Conservation (phyloP, 2,329 filamentous ascomycete genomes). For the Aspergillus flavus region DNA sequence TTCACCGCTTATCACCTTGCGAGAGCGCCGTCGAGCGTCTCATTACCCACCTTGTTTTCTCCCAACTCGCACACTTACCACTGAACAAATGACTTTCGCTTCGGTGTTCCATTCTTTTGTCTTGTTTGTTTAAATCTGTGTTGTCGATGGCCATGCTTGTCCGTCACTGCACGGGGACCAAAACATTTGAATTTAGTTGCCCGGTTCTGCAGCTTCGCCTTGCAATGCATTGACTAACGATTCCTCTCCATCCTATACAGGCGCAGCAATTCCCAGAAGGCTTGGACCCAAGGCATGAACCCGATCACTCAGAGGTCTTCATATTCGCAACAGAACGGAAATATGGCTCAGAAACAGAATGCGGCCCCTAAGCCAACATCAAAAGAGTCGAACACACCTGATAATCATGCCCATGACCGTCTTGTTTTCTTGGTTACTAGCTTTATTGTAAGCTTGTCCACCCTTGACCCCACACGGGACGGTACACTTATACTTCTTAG, state of each 20-base stretch:
- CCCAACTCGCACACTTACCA: background rate
- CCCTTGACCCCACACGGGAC: background rate
- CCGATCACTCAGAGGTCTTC: constrained; percentile 61
- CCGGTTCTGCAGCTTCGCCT: background rate
- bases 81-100: constrained; percentile 1
- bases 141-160: background rate
- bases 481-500: constrained; percentile 42
- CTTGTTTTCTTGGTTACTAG: constrained; percentile 62
- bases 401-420: constrained; percentile 63
- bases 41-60: constrained; percentile 4
- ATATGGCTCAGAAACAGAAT: constrained; percentile 46
- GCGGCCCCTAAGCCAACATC: constrained; percentile 41
- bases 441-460: constrained; percentile 55
- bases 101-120: background rate
- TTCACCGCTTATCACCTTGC: constrained; percentile 19
- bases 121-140: background rate
- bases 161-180: background rate
- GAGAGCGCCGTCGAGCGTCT: background rate
- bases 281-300: constrained; percentile 64
- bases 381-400: constrained; percentile 55
- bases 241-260: constrained; percentile 25
- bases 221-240: constrained; percentile 24
- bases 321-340: constrained; percentile 57
- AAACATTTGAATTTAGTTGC: background rate
- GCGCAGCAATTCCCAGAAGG: constrained; percentile 60